Evolutionary conservation across 805 yeast genomes (phyloP), one percentile per base, ranked within the genome.

Genomic region (Pichia rugopelliculosa): DNA sequence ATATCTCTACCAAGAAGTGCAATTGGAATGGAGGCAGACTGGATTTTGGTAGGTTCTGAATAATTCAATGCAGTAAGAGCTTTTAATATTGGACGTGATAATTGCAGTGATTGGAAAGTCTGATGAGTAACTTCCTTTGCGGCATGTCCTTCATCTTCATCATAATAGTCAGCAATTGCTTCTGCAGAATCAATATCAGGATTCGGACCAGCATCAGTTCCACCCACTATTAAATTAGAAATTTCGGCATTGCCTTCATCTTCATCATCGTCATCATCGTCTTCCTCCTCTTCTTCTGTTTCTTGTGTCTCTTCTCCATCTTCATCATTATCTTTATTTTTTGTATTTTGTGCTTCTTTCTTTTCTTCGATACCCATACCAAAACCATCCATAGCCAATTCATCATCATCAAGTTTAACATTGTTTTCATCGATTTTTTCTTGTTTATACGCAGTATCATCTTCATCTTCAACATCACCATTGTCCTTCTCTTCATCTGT

Each of bases 1-100:
- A 93, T 80, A 67, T 93, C 99, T 62, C 87, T 91, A 59, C 99
- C 99, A 53, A 87, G 64, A 37, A 93, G 72, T 1, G 96, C 96
- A 48, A 91, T 81, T 13, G 99, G 99, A 52, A 93, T 90, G 9
- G 95, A 80, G 0, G 96, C 86, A 51, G 90, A 74, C 71, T 93
- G 99, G 69, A 93, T 87, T 13, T 96, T 96, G 0, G 97, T 85
- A 8, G 99, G 99, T 43, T 76, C 77, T n/a, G 80, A 62, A 64
- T 90, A 93, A 7, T 95, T 95, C 36, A 93, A 71, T 27, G 81
- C 81, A 13, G 85, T 73, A 46, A 93, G 69, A 36, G 95, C 96
- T 60, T 86, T 86, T 52, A 91, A 70, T 12, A 91, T 78, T 1
- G 99, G 99, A 59, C 99, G 80, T 2, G 98, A 89, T 24, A 93